Base-by-base conservation (phyloP, 2,329 filamentous ascomycete genomes). In the Exophiala xenobiotica region DNA sequence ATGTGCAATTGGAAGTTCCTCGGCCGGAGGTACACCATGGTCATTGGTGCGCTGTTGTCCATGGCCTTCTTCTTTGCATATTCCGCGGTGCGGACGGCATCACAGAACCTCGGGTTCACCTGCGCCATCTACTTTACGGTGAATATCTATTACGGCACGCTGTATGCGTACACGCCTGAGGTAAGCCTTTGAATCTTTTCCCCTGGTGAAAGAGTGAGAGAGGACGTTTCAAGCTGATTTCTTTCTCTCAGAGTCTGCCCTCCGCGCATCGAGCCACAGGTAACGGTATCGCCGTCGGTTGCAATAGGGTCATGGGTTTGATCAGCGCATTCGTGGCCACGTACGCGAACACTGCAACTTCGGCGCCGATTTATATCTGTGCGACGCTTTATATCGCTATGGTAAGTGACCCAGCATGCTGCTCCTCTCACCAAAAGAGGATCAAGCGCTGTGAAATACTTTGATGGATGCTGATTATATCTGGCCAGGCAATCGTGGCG, bases 131-230 rank as follows among this genome's bases (percentile, higher is more conserved):
- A 76, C 48, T 86, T 82, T 0, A 89, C 85, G 0, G 89, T 86
- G 0, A 86, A 87, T 0, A 67, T 76, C 1, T 80, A 72, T 2
- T 90, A 89, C 60, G 86, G 86, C 0, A 86, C 90, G 0, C 70
- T 90, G 0, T 90, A 90, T 63, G 79, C 82, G 0, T 91, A 88
- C 61, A 91, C 87, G 0, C 87, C 88, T 0, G 87, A 91, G 64
- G 77, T 90, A 33, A 46, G 49, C 7, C 9, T 18, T 91, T 90
- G 18, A 7, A 6, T 23, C 16, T 42, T 42, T 42, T 3, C n/a
- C n/a, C n/a, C n/a, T n/a, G n/a, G n/a, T n/a, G n/a, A n/a, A n/a
- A n/a, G 39, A 22, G 7, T 22, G 39, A 14, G 16, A 20, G n/a
- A n/a, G 20, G 8, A 24, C 11, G 20, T 12, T n/a, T 4, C 11